Evolutionary conservation across 2,329 filamentous ascomycete genomes (phyloP), one percentile per base, ranked within the genome.

Genomic region (Harringtonia lauricola): DNA sequence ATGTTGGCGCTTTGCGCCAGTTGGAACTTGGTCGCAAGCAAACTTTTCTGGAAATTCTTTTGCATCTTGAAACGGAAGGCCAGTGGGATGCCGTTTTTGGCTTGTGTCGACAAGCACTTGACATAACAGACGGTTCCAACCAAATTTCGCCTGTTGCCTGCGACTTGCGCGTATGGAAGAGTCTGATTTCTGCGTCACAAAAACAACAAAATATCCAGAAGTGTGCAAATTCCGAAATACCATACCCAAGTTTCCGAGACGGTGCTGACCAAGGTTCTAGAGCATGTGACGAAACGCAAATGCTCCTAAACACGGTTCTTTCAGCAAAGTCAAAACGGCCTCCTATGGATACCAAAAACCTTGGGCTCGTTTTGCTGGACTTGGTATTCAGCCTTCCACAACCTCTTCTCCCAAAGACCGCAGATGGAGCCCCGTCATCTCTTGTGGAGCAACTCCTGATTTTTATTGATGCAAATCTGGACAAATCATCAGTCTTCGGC

Each of bases 11-110:
- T 0, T 51, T 67, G 3, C 53, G 54, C 18, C 68, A 72, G 49
- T 65, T 74, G 36, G 59, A 56, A 17, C 54, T 63, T 18, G 70
- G 68, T 3, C 64, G 65, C 39, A 74, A 73, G 47, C 64, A 71
- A 46, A 51, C 70, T 0, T 58, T 72, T 13, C 53, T 64, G n/a
- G 62, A 67, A n/a, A 57, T 60, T 1, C 54, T 70, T 5, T 46
- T 54, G 5, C 60, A 57, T 10, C 59, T 69, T 10, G 59, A 63
- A n/a, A 49, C 54, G 1, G 57, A 61, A 7, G 55, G 57, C 9
- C 57, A 68, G 21, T 74, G 68, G 66, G 55, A 59, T 6, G 54
- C 53, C 1, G 57, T 70, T 6, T 73, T 66, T 45, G 50, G 60
- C 7, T 51, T 73, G 2, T 73, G 68, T 50, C 59, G 57, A 3